These are phyloP conservation scores for Cyclotella choctawhatcheeana DNA, from an alignment of 108 stramenopile species.

Conservation along the genomic window DNA sequence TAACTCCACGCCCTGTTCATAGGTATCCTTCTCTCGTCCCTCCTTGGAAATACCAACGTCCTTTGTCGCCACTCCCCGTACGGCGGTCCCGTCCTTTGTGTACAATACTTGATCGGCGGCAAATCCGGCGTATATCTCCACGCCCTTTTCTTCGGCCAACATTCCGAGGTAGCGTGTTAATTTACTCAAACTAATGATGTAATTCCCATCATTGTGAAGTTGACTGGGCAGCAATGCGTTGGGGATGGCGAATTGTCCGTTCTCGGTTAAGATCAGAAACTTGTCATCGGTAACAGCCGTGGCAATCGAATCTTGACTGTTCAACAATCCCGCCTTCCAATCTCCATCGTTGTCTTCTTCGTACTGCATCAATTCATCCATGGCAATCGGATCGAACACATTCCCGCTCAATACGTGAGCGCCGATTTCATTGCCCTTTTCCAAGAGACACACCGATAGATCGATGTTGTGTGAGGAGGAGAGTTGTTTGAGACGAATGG, in stretches of 20 bases:
- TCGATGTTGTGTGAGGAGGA: slow-evolving; percentile 82
- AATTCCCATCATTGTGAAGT: slow-evolving; percentile 98
- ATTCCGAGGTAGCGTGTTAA: slow-evolving; percentile 93
- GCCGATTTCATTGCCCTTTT: slow-evolving; percentile 98
- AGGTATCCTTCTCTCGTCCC: slow-evolving; percentile 89
- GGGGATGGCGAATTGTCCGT: slow-evolving; percentile 64
- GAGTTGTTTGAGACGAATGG: slow-evolving; percentile 97
- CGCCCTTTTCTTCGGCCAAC: slow-evolving; percentile 96
- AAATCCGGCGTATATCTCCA: slow-evolving; percentile 98
- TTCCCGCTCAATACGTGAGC: slow-evolving; percentile 98
- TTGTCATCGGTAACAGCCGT: slow-evolving; percentile 91
- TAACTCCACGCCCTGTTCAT: slow-evolving; percentile 96
- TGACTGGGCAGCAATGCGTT: slow-evolving; percentile 81
- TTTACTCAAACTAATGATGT: slow-evolving; percentile 91
- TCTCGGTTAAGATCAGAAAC: slow-evolving; percentile 85
- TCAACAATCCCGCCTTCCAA: slow-evolving; percentile 71
- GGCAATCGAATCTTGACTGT: slow-evolving; percentile 66
- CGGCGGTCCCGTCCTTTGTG: slow-evolving; percentile 58
- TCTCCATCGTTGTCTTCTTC: slow-evolving; percentile 63
- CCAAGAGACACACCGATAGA: slow-evolving; percentile 95
- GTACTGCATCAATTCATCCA: slow-evolving; percentile 94
- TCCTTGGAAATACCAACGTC: slow-evolving; percentile 97
- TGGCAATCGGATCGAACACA: slow-evolving; percentile 97
- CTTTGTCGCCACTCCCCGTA: slow-evolving; percentile 94
- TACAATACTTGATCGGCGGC: slow-evolving; percentile 95